These are phyloP conservation scores for Corynespora cassiicola DNA, from an alignment of 2,329 filamentous ascomycete genomes.

Conservation along the genomic window DNA sequence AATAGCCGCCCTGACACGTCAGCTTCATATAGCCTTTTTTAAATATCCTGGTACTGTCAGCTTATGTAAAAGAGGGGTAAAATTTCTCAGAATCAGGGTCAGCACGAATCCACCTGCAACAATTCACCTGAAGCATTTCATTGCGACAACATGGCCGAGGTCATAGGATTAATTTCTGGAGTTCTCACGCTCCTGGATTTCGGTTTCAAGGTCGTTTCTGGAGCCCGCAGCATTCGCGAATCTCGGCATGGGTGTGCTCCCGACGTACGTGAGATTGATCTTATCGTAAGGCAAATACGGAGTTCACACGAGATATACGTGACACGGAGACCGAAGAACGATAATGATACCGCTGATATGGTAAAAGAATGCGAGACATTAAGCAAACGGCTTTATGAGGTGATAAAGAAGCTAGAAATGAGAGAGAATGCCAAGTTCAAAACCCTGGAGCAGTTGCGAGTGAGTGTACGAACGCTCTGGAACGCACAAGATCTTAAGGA, in stretches of 20 bases:
- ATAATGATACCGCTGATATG: conserved; percentile 5
- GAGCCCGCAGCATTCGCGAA: conserved; percentile 2
- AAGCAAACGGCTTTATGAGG: neutral
- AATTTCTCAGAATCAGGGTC: too few relatives aligned
- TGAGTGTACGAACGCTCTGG: neutral
- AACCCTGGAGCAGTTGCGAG: conserved; percentile 2
- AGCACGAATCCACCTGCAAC: too few relatives aligned
- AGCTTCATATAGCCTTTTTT: too few relatives aligned
- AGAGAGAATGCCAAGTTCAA: conserved; percentile 2
- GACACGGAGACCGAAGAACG: too few relatives aligned
- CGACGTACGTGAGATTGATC: conserved; percentile 6
- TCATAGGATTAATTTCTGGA: conserved; percentile 10
- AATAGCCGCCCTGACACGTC: too few relatives aligned
- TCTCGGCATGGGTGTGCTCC: conserved; percentile 2
- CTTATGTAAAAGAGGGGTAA: too few relatives aligned
- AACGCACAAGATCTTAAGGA: conserved; percentile 8
- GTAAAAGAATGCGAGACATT: conserved; percentile 7
- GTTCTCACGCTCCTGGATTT: conserved; percentile 15
- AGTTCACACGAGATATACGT: too few relatives aligned
- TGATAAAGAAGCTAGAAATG: conserved; percentile 2
- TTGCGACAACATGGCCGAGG: too few relatives aligned
- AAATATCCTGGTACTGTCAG: too few relatives aligned
- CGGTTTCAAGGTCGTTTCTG: conserved; percentile 8
- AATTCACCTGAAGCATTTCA: too few relatives aligned
- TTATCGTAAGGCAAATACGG: neutral